Evolutionary conservation across 2,329 filamentous ascomycete genomes (phyloP).

Genomic region (Beauveria bassiana): DNA sequence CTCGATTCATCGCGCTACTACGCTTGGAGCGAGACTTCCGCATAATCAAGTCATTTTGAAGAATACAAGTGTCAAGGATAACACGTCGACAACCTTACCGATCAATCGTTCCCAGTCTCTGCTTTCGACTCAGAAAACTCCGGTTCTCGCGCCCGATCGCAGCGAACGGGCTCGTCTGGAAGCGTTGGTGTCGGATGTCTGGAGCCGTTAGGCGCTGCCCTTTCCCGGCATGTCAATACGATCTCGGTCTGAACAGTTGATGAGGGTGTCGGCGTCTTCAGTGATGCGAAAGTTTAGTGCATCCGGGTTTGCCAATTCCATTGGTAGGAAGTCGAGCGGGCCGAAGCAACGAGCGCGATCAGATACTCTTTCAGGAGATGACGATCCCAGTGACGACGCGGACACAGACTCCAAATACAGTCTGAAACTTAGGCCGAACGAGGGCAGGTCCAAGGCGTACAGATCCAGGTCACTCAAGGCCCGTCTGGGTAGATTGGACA

Average conservation of each 20-base stretch:
- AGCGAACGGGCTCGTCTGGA: constrained; percentile 74
- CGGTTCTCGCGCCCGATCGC: constrained; percentile 65
- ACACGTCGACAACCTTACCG: constrained; percentile 35
- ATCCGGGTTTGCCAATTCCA: constrained; percentile 68
- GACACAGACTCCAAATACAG: not conserved
- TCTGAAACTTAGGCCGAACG: not conserved
- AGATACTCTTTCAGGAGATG: constrained; percentile 1
- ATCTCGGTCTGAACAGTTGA: constrained; percentile 60
- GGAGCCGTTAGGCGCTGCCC: constrained; percentile 73
- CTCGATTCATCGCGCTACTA: constrained; percentile 73
- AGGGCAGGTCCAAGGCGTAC: not conserved
- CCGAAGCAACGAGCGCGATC: constrained; percentile 20
- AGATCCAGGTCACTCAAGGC: constrained; percentile 8
- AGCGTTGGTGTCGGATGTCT: constrained; percentile 65
- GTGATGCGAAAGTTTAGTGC: constrained; percentile 85
- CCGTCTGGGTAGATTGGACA: constrained; percentile 7
- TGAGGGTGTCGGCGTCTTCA: constrained; percentile 72
- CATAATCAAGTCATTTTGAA: constrained; percentile 76
- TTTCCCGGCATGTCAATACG: constrained; percentile 71
- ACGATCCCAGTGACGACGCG: not conserved
- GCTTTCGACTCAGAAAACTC: constrained; percentile 57
- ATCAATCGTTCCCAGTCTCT: constrained; percentile 76
- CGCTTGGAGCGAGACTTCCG: constrained; percentile 59
- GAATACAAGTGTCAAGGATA: constrained; percentile 54
- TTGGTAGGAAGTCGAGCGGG: constrained; percentile 63